These are phyloP conservation scores for Mortierella sp. DNA, from an alignment of 371 early-diverging fungal species.

Conservation along the genomic window DNA sequence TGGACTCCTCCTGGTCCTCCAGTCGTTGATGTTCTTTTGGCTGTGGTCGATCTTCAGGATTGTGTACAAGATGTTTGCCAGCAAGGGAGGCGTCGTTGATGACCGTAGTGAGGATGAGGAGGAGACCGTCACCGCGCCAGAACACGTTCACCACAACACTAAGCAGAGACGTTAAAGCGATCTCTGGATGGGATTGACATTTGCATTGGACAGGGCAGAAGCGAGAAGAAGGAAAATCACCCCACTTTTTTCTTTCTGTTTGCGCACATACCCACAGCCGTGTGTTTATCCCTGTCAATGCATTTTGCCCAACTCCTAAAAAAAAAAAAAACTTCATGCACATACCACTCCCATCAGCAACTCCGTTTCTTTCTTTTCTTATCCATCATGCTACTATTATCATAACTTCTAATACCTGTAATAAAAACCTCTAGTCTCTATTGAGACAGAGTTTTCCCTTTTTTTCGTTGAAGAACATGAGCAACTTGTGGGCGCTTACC, in stretches of 20 bases:
- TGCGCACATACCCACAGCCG: not conserved
- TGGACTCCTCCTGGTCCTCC: conserved; percentile 27
- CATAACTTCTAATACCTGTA: not conserved
- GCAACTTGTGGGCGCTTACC: no score
- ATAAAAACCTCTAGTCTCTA: not conserved
- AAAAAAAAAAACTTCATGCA: not conserved
- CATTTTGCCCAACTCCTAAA: not conserved
- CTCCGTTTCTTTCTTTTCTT: not conserved
- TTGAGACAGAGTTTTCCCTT: not conserved
- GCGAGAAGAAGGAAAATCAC: not conserved
- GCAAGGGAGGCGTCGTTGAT: conserved; percentile 70
- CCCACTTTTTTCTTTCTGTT: not conserved
- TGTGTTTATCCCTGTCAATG: not conserved
- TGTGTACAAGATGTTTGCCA: conserved; percentile 70
- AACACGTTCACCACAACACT: conserved; percentile 23
- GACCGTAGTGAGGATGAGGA: conserved; percentile 74
- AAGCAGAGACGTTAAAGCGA: conserved; percentile 9
- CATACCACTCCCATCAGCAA: not conserved
- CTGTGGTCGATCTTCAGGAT: conserved; percentile 75
- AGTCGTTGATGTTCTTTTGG: conserved; percentile 72
- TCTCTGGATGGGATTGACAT: not conserved
- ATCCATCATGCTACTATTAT: not conserved
- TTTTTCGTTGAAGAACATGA: not conserved
- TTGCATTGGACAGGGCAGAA: not conserved
- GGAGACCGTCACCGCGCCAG: conserved; percentile 6